Conservation (phyloP, 2,329 filamentous ascomycete species). For the Laburnicola sp. region DNA sequence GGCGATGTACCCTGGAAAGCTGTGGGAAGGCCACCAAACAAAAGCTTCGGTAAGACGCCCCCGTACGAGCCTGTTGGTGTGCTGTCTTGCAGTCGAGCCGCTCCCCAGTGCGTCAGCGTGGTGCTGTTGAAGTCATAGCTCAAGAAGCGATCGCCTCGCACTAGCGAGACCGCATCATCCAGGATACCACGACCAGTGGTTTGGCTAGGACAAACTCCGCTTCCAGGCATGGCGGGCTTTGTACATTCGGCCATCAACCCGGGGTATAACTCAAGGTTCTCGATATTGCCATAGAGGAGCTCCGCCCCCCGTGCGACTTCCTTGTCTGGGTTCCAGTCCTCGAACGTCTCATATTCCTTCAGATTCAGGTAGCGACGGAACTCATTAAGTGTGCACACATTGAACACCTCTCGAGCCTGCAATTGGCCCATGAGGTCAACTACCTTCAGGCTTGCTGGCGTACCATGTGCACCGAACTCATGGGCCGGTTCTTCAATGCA, state of each 20-base stretch:
- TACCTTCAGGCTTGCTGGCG: constrained; percentile 54
- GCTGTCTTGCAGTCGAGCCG: constrained; percentile 47
- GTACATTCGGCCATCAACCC: constrained; percentile 74
- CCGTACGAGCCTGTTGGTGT: constrained; percentile 50
- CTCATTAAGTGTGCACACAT: constrained; percentile 74
- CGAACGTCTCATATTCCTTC: constrained; percentile 71
- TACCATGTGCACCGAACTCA: constrained; percentile 56
- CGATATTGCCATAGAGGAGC: constrained; percentile 57
- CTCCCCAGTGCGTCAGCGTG: constrained; percentile 53
- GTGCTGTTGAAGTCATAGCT: constrained; percentile 35
- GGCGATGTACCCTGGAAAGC: constrained; percentile 55
- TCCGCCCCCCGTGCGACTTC: constrained; percentile 49
- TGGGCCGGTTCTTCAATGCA: constrained; percentile 68
- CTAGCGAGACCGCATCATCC: constrained; percentile 72
- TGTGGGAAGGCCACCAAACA: constrained; percentile 54
- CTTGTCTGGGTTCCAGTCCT: constrained; percentile 69
- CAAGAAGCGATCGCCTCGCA: constrained; percentile 44
- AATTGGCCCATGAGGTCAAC: constrained; percentile 72
- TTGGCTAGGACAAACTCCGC: constrained; percentile 68
- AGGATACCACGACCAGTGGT: constrained; percentile 74
- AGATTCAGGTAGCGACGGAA: constrained; percentile 77
- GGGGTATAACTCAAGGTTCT: constrained; percentile 66
- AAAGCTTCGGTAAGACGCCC: constrained; percentile 47
- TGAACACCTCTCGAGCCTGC: constrained; percentile 71
- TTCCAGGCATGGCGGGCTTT: constrained; percentile 69